Evolutionary conservation across 1,284 basidiomycete genomes (phyloP).

Genomic region (Caloboletus firmus): DNA sequence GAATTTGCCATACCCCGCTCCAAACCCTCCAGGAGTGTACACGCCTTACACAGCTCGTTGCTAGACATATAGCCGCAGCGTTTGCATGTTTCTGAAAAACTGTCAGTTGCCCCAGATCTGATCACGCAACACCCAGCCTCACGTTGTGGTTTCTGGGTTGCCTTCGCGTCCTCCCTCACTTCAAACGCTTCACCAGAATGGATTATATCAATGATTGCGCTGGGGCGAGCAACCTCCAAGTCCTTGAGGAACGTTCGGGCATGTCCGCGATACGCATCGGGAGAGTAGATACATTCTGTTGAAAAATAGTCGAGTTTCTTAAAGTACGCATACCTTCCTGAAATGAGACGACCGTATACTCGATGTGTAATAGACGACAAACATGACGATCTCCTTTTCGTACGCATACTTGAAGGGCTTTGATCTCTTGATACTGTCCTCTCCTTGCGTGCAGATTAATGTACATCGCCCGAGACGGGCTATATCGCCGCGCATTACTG

Average conservation of each 20-base stretch:
- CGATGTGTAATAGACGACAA: slow-evolving; percentile 26
- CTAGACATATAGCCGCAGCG: slow-evolving; percentile 93
- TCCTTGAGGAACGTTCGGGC: slow-evolving; percentile 94
- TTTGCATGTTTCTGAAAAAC: slow-evolving; percentile 72
- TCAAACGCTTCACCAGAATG: slow-evolving; percentile 92
- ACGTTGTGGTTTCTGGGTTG: slow-evolving; percentile 78
- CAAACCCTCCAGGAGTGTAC: slow-evolving; percentile 86
- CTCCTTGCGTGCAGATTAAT: slow-evolving; percentile 88
- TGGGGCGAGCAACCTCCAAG: slow-evolving; percentile 89
- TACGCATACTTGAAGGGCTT: slow-evolving; percentile 99
- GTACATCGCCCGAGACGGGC: slow-evolving; percentile 93
- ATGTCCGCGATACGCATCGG: slow-evolving; percentile 96
- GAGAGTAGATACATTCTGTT: slow-evolving; percentile 99
- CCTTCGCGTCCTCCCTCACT: slow-evolving; percentile 75
- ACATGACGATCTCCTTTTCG: slow-evolving; percentile 99
- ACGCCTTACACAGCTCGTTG: slow-evolving; percentile 92
- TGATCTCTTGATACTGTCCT: slow-evolving; percentile 92
- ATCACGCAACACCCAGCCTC: slow-evolving; percentile 30
- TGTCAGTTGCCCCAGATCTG: background rate
- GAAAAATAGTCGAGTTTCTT: slow-evolving; percentile 99
- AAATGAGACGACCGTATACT: slow-evolving; percentile 1
- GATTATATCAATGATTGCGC: slow-evolving; percentile 96
- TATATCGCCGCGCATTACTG: slow-evolving; percentile 98
- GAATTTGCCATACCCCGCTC: slow-evolving; percentile 76
- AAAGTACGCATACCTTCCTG: slow-evolving; percentile 91